Evolutionary conservation across 192 early-diverging fungal species (phyloP).

Genomic region (Podila epigama): DNA sequence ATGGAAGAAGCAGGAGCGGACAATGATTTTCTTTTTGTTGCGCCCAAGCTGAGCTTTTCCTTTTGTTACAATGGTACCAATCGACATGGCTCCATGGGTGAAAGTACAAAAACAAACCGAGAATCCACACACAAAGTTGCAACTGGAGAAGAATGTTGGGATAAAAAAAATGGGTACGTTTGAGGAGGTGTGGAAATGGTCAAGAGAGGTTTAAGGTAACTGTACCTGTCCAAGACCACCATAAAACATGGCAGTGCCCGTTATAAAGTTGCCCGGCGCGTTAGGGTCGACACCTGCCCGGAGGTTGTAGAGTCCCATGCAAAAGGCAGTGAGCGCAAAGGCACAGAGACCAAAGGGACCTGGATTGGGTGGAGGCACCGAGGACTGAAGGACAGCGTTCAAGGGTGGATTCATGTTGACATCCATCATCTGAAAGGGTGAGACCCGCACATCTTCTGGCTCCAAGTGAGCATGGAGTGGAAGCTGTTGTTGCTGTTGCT

Average conservation of each 20-base stretch:
- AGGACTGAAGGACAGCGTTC: conserved; percentile 25
- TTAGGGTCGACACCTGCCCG: conserved; percentile 18
- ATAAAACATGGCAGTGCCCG: conserved; percentile 41
- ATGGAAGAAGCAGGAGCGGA: not conserved
- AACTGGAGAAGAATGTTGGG: too few species aligned
- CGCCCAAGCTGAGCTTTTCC: too few species aligned
- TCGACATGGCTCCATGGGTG: too few species aligned
- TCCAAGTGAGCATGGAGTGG: conserved; percentile 34
- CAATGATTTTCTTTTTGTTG: not conserved
- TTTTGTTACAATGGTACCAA: too few species aligned
- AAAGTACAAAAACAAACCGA: too few species aligned
- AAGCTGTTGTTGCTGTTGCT: conserved; percentile 13
- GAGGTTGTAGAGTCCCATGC: conserved; percentile 43
- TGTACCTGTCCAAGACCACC: conserved; percentile 44
- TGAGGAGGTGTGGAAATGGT: not conserved
- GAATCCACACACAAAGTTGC: too few species aligned
- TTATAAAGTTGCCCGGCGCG: conserved; percentile 34
- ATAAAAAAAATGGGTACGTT: too few species aligned
- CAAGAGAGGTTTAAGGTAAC: not conserved
- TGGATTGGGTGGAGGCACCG: conserved; percentile 20
- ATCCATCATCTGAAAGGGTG: conserved; percentile 39
- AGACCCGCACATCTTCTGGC: conserved; percentile 32
- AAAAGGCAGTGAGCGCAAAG: conserved; percentile 45
- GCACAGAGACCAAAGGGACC: conserved; percentile 46
- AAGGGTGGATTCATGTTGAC: conserved; percentile 27